Conservation (phyloP, 495 filamentous ascomycete genomes). For the Evernia prunastri region DNA sequence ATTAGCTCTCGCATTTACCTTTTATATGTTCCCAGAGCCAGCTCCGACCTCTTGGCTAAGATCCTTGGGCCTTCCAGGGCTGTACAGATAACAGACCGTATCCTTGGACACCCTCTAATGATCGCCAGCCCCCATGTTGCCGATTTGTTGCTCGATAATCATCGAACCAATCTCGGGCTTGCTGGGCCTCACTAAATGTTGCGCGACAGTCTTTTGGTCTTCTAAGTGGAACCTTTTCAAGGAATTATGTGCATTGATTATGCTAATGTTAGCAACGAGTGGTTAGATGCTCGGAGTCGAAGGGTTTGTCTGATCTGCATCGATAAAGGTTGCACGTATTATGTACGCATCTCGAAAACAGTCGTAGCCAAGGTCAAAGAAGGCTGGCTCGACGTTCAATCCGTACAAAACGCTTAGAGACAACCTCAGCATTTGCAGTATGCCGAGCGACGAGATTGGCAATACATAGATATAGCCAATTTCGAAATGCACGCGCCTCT, state of each 20-base stretch:
- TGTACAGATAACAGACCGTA: slow-evolving; percentile 37
- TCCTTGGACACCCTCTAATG: slow-evolving; percentile 10
- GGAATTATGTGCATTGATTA: slow-evolving; percentile 49
- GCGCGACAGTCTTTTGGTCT: slow-evolving; percentile 43
- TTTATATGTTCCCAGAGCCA: slow-evolving; percentile 41
- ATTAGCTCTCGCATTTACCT: slow-evolving; percentile 30
- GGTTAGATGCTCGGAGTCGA: neutral
- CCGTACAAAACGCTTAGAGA: slow-evolving; percentile 32
- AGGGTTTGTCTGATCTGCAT: slow-evolving; percentile 36
- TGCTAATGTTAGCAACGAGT: slow-evolving; percentile 43
- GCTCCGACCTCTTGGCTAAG: slow-evolving; percentile 46
- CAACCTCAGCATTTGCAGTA: neutral
- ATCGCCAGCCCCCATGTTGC: slow-evolving; percentile 32
- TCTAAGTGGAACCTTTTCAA: slow-evolving; percentile 55
- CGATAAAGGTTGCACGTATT: slow-evolving; percentile 43
- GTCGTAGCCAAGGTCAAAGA: slow-evolving; percentile 44
- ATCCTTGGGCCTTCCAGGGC: slow-evolving; percentile 37
- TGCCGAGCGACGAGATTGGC: neutral
- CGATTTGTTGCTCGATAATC: slow-evolving; percentile 46
- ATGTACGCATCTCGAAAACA: slow-evolving; percentile 41
- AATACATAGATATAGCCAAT: neutral
- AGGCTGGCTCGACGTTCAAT: slow-evolving; percentile 36
- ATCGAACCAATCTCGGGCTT: slow-evolving; percentile 38
- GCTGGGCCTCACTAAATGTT: slow-evolving; percentile 41
- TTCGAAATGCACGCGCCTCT: neutral